Evolutionary conservation across 306 rosid genomes (phyloP), one percentile per base, ranked within the genome.

Genomic region (Fagus sylvatica): DNA sequence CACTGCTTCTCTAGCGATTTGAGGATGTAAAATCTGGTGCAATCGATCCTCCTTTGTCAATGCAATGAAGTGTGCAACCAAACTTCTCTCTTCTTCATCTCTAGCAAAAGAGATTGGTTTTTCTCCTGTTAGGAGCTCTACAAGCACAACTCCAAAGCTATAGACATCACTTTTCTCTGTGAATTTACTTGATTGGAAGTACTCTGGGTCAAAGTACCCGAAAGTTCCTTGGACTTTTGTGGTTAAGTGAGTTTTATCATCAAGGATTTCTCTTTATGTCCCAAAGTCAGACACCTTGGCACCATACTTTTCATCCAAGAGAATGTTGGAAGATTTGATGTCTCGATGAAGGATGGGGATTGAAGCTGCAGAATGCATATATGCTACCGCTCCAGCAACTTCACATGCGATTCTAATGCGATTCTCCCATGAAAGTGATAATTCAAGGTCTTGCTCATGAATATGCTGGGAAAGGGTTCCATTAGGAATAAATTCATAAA

Each of bases 341-440:
- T 74, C 78, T 61, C 78, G 65, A 15, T 74, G 78, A 6, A 74
- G 13, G 36, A 74, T 74, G 22, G 78, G 70, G 61, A 73, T 56
- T 2, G 76, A 54, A 22, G 28, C 28, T 22, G 28, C 28, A 22
- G 28, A 22, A 22, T 22, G 28, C 28, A 22, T 22, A 22, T 22
- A 22, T 22, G 28, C 28, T 22, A 22, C 28, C 28, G 28, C 28
- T 22, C 28, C 28, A 22, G 28, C 28, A 22, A 22, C 28, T 22
- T 22, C 28, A 22, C 28, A 22, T 22, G 28, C 28, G 28, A 22
- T 22, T 22, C 28, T 22, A 22, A 22, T 22, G 28, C 28, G 28
- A 22, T 22, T 22, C 28, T 22, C 28, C 28, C 57, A 60, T 15
- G 78, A 42, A 60, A 74, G 78, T 37, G 78, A 43, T 42, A 54